These are phyloP conservation scores for Aureobasidium uvarum DNA, from an alignment of 2,329 filamentous ascomycete species.

Conservation along the genomic window DNA sequence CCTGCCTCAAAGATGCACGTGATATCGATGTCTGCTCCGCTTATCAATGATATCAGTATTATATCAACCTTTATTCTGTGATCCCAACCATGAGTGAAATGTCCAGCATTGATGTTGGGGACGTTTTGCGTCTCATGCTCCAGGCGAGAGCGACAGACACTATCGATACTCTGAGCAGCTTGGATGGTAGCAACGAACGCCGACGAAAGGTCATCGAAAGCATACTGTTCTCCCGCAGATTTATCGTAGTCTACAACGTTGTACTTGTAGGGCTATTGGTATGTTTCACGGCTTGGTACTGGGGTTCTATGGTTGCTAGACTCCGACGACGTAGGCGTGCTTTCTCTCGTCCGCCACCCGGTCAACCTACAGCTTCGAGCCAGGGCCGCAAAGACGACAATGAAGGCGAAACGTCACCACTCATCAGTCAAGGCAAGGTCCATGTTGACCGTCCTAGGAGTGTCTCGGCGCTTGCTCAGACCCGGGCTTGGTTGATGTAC, in stretches of 20 bases:
- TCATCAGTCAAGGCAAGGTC: constrained; percentile 34
- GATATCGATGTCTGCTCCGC: neutral
- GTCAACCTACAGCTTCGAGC: neutral
- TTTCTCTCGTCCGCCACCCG: neutral
- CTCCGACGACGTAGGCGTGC: constrained; percentile 28
- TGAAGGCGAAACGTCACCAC: constrained; percentile 36
- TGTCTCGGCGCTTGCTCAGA: constrained; percentile 13
- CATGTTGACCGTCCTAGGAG: neutral
- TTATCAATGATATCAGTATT: constrained; percentile 7
- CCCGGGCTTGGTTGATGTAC: constrained; percentile 48
- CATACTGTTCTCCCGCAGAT: constrained; percentile 41
- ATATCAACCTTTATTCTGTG: neutral
- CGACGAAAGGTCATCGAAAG: constrained; percentile 37
- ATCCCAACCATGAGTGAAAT: neutral
- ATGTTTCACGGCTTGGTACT: constrained; percentile 42
- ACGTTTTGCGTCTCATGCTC: neutral
- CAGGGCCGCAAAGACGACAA: constrained; percentile 13
- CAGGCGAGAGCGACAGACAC: neutral
- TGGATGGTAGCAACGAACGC: constrained; percentile 15
- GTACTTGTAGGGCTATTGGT: constrained; percentile 41
- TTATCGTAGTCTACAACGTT: constrained; percentile 44
- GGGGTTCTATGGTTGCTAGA: constrained; percentile 36
- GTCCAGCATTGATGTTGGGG: neutral
- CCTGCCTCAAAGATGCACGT: neutral
- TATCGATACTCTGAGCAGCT: neutral